Evolutionary conservation across 495 filamentous ascomycete genomes (phyloP), one percentile per base, ranked within the genome.

Genomic region (Daldinia caldariorum): DNA sequence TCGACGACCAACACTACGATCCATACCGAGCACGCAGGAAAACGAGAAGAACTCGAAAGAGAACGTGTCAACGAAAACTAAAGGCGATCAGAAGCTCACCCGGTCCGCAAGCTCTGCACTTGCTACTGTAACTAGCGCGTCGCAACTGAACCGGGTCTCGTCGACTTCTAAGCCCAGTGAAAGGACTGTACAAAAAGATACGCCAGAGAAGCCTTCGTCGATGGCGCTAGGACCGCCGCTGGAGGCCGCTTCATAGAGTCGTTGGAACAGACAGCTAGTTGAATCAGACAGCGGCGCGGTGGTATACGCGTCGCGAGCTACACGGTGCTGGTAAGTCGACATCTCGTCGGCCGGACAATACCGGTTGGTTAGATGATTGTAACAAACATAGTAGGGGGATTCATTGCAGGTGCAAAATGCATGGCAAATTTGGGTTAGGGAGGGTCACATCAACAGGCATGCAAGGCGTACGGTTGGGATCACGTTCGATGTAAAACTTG

Each of bases 21-120:
- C 70, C 31, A 73, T 73, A 54, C 66, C 70, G 29, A 73, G 66
- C 31, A 68, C 69, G 0, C 64, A 72, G 20, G 69, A 72, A 65
- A 72, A 68, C 37, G 70, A 73, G 32, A 69, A 63, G 20, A 65
- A 69, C 18, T 61, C 61, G 13, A 70, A 70, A 60, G 72, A 73
- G 60, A 75, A 55, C 22, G 45, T 43, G 29, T 39, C 53, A 29
- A 55, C 61, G 10, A 69, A 58, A 39, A 9, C n/a, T 8, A 60
- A 49, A 1, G 53, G 43, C 31, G 41, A 45, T 22, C 49, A 35
- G n/a, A 67, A 43, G 53, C 58, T 56, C 18, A 55, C 66, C 34
- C 58, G 61, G 60, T 63, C 69, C 39, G 61, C 70, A 29, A 69
- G 58, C 47, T 66, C 62, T 20, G 58, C 61, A 16, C 62, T 73